Evolutionary conservation across 331 rosid genomes (phyloP).

Genomic region (Acacia pycnantha): DNA sequence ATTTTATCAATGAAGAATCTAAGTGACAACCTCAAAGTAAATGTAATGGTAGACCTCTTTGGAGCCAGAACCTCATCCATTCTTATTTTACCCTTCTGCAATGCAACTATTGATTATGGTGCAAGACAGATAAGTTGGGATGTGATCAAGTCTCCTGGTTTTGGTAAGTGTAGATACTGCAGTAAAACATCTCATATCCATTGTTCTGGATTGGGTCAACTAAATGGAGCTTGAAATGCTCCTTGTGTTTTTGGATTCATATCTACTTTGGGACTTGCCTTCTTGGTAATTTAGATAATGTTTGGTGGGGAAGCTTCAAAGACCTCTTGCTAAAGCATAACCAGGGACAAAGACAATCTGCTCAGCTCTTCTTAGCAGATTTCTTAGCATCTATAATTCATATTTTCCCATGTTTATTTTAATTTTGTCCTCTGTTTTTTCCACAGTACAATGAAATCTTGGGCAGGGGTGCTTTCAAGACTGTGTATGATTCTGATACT

Average conservation of each 20-base stretch:
- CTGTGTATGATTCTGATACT: conserved; percentile 63
- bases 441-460: conserved; percentile 69
- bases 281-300: not conserved
- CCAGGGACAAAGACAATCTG: no score
- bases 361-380: no score
- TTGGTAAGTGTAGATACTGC: no score
- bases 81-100: not conserved
- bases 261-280: conserved; percentile 11
- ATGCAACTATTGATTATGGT: no score
- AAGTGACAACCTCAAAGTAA: not conserved
- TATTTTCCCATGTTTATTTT: not conserved
- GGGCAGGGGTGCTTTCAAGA: conserved; percentile 89
- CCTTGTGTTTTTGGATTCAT: not conserved
- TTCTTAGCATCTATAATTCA: no score
- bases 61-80: not conserved
- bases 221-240: not conserved
- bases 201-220: not conserved
- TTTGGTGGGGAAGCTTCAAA: not conserved
- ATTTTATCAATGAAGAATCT: not conserved
- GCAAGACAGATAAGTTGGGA: no score
- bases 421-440: conserved; percentile 1
- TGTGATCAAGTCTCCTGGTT: no score
- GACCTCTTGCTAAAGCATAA: not conserved
- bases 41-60: not conserved
- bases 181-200: no score